phyloP scores from a whole-genome alignment of 495 filamentous ascomycete species.

The Oidiodendron maius region DNA sequence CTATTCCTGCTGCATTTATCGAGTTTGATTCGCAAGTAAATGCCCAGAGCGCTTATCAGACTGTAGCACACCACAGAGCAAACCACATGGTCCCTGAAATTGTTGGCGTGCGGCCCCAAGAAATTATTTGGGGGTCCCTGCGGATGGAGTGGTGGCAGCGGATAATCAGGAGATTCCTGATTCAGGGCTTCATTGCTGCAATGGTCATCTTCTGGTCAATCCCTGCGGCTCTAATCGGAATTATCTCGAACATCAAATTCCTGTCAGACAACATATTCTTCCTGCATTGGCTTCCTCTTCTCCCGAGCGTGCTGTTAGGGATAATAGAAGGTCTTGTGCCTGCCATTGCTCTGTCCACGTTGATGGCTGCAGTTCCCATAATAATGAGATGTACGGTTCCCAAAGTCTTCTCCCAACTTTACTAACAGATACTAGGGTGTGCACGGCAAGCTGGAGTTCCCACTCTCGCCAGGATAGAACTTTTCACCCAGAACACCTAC shows the following conservation, averaged over 20 bases:
- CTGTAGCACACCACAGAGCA: constrained; percentile 79
- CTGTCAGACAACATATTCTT: constrained; percentile 41
- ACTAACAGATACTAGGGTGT: constrained; percentile 37
- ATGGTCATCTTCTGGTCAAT: constrained; percentile 96
- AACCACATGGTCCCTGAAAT: constrained; percentile 85
- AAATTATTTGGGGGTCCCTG: constrained; percentile 85
- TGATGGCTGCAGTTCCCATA: constrained; percentile 85
- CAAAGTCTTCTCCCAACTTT: neutral
- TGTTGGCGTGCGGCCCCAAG: constrained; percentile 76
- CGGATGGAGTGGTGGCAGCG: constrained; percentile 84
- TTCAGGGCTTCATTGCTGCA: constrained; percentile 61
- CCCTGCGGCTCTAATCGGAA: constrained; percentile 78
- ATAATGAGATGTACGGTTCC: constrained; percentile 47
- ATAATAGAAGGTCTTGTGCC: constrained; percentile 83
- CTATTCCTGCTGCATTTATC: constrained; percentile 78
- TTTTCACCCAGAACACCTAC: constrained; percentile 84
- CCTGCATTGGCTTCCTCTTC: constrained; percentile 56
- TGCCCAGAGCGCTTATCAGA: constrained; percentile 81
- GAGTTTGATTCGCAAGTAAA: constrained; percentile 78
- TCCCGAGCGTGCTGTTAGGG: constrained; percentile 68
- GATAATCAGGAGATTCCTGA: constrained; percentile 64
- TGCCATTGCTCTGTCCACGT: constrained; percentile 66
- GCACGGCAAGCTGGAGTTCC: constrained; percentile 76
- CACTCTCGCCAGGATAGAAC: constrained; percentile 69
- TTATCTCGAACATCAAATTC: constrained; percentile 78